Conservation (phyloP, 805 yeast species). For the Nakazawaea laoshanensis region DNA sequence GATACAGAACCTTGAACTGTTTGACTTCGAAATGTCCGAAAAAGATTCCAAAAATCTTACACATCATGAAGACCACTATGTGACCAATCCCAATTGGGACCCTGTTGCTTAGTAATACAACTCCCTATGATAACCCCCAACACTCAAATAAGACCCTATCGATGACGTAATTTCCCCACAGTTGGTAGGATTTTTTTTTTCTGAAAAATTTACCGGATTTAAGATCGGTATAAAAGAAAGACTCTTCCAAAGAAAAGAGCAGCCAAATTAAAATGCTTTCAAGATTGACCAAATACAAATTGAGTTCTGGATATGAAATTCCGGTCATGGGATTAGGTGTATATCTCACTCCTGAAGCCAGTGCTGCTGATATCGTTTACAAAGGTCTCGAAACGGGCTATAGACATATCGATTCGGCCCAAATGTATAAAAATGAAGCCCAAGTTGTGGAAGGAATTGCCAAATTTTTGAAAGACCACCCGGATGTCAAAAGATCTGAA, state of each 20-base stretch:
- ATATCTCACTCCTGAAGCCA: constrained; percentile 30
- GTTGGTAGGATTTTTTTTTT: no score
- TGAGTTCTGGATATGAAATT: constrained; percentile 45
- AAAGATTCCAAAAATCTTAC: constrained; percentile 28
- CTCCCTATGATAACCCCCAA: background rate
- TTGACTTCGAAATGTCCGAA: constrained; percentile 30
- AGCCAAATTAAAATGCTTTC: no score
- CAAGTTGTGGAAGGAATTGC: constrained; percentile 55
- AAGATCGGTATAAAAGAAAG: no score
- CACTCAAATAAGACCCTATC: no score
- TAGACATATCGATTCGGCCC: constrained; percentile 74
- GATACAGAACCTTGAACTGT: constrained; percentile 30
- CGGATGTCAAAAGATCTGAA: constrained; percentile 24
- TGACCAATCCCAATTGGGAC: constrained; percentile 25
- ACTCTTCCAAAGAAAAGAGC: no score
- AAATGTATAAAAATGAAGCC: constrained; percentile 50
- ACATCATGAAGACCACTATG: constrained; percentile 18
- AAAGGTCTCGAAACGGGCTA: constrained; percentile 59
- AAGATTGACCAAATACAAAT: constrained; percentile 24
- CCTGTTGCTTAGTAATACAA: constrained; percentile 14
- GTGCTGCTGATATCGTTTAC: constrained; percentile 36
- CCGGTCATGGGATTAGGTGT: constrained; percentile 56
- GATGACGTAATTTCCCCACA: no score
- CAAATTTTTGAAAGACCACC: constrained; percentile 23
- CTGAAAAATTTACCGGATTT: no score